phyloP scores from a whole-genome alignment of 1,139 yeast genomes.

The Zygoascus sp. region DNA sequence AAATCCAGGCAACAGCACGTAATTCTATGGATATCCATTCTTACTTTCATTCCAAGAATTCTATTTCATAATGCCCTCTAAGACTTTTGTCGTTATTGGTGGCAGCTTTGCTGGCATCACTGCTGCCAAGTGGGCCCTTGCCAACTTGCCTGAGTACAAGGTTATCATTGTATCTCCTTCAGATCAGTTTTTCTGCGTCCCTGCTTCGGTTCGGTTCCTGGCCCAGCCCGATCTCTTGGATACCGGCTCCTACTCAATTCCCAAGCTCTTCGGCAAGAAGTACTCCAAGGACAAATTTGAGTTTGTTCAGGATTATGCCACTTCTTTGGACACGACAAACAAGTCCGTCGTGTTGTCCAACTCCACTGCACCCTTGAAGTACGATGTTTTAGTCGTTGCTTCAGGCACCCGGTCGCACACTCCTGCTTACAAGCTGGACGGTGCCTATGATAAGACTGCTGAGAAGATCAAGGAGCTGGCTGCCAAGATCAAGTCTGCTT shows the following conservation, averaged over 20 bases:
- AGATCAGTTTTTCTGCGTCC: constrained; percentile 19
- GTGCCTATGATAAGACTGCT: constrained; percentile 67
- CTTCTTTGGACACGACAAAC: constrained; percentile 26
- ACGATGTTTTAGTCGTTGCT: constrained; percentile 75
- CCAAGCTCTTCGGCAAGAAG: constrained; percentile 15
- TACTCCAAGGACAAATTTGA: constrained; percentile 15
- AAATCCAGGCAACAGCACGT: too few species aligned
- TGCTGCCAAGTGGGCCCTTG: constrained; percentile 19
- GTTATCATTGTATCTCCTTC: constrained; percentile 24
- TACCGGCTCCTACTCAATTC: constrained; percentile 18
- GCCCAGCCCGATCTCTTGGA: constrained; percentile 23
- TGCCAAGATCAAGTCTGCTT: constrained; percentile 66
- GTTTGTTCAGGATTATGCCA: constrained; percentile 34
- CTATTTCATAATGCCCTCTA: not conserved
- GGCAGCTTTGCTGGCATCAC: constrained; percentile 24
- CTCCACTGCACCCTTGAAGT: constrained; percentile 40
- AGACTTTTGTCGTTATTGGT: constrained; percentile 25
- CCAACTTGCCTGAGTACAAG: constrained; percentile 16
- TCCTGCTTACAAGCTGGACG: constrained; percentile 72
- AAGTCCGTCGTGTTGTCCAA: constrained; percentile 31
- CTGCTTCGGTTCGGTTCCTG: constrained; percentile 28
- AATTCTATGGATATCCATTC: too few species aligned
- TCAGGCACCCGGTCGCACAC: constrained; percentile 70
- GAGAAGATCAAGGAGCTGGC: constrained; percentile 74
- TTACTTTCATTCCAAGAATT: not conserved